Percentiles rank a stretch among this genome's conserved stretches.
phyloP scores from a whole-genome alignment of 306 rosid genomes.

The Erythrophleum fordii region DNA sequence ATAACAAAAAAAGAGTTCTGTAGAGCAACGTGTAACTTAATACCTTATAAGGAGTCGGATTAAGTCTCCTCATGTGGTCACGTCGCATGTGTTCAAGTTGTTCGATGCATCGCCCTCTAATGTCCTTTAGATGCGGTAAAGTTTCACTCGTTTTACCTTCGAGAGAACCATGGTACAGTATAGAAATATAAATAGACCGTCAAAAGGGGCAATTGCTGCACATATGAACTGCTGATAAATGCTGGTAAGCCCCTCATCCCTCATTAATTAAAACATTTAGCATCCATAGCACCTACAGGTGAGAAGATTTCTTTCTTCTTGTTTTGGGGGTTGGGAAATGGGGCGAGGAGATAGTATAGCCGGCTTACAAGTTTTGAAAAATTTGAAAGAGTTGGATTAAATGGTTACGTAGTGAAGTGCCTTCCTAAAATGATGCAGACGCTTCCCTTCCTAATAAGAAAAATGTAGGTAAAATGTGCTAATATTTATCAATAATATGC shows the following conservation, averaged over 20 bases:
- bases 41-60: constrained; percentile 89
- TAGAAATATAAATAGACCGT: neutral
- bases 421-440: too few relatives aligned
- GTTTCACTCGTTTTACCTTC: constrained; percentile 58
- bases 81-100: constrained; percentile 79
- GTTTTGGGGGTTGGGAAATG: too few relatives aligned
- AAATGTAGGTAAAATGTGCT: neutral
- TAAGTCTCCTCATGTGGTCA: constrained; percentile 84
- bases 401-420: neutral
- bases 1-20: neutral
- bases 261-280: constrained; percentile 14
- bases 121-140: constrained; percentile 68
- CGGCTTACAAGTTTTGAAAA: neutral
- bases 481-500: neutral
- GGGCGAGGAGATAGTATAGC: too few relatives aligned
- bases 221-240: constrained; percentile 7
- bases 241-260: neutral
- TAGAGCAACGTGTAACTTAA: neutral
- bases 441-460: constrained; percentile 24
- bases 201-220: neutral
- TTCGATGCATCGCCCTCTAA: constrained; percentile 71
- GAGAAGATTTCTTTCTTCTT: neutral
- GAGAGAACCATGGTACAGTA: constrained; percentile 29
- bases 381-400: neutral
- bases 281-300: too few relatives aligned